A percentile compares a stretch with the other conserved stretches of the same genome.
phyloP scores from a whole-genome alignment of 78 protist species.

The Tieghemostelium lacteum region DNA sequence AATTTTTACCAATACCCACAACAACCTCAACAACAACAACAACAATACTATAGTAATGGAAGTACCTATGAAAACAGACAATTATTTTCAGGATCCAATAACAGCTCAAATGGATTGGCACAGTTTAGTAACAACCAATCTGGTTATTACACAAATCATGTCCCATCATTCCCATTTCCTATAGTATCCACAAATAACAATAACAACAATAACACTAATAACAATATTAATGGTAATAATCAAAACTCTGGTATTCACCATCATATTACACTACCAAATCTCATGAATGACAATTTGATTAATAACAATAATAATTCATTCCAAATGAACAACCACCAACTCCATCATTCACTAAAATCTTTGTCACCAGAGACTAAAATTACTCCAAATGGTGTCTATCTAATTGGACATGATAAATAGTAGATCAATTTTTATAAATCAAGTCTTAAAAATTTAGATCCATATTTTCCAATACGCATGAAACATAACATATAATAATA shows the following conservation, averaged over 20 bases:
- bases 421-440: too few species aligned
- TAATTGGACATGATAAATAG: not conserved
- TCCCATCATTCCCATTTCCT: not conserved
- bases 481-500: too few species aligned
- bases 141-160: not conserved
- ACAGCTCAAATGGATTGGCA: not conserved
- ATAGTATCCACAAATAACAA: slow-evolving; percentile 10
- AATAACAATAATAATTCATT: not conserved
- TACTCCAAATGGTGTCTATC: not conserved
- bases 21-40: slow-evolving; percentile 18
- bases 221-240: not conserved
- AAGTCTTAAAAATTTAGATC: too few species aligned
- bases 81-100: not conserved
- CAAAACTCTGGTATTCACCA: not conserved
- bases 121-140: not conserved
- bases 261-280: not conserved
- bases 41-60: too few species aligned
- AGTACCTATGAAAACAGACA: too few species aligned
- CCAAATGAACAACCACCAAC: not conserved
- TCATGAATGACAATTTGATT: not conserved
- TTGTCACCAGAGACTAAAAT: slow-evolving; percentile 24
- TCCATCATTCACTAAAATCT: not conserved
- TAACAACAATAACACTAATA: not conserved
- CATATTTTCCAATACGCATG: too few species aligned
- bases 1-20: too few species aligned